A percentile compares a stretch with the other conserved stretches of the same genome.
These are phyloP conservation scores for Penicillium sp. DNA, from an alignment of 2,329 filamentous ascomycete genomes.

Conservation along the genomic window DNA sequence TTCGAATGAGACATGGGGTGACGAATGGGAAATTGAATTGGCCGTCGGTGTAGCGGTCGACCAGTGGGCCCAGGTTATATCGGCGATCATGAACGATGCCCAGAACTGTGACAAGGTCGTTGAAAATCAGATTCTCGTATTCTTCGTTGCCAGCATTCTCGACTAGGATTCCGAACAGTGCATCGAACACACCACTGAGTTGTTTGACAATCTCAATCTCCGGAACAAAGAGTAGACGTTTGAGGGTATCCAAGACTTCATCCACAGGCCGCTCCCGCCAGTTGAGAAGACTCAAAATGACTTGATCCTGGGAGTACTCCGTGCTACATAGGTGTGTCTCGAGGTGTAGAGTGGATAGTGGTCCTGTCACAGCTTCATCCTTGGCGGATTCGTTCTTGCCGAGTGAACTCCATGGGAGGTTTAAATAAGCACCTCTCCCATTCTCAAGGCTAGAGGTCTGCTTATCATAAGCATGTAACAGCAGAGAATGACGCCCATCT, in stretches of 20 bases:
- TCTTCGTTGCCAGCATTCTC: conserved; percentile 90
- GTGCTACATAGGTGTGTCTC: conserved; percentile 93
- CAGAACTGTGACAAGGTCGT: conserved; percentile 81
- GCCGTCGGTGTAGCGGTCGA: conserved; percentile 85
- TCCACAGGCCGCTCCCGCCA: conserved; percentile 77
- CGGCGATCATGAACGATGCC: conserved; percentile 92
- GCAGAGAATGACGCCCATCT: conserved; percentile 76
- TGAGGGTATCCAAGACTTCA: conserved; percentile 71
- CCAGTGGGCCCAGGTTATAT: conserved; percentile 85
- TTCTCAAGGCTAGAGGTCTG: conserved; percentile 69
- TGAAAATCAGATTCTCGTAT: conserved; percentile 90
- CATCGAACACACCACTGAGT: conserved; percentile 81
- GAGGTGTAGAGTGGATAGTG: conserved; percentile 74
- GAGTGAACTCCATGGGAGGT: conserved; percentile 73
- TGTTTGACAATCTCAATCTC: conserved; percentile 98
- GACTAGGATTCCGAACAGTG: conserved; percentile 85
- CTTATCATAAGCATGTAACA: conserved; percentile 91
- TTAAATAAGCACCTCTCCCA: conserved; percentile 83
- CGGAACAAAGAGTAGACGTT: conserved; percentile 85
- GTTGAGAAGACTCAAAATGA: conserved; percentile 76
- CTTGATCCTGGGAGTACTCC: conserved; percentile 86
- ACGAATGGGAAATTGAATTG: conserved; percentile 93
- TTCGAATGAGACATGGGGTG: conserved; percentile 81
- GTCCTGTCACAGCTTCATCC: conserved; percentile 71
- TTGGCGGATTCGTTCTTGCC: conserved; percentile 66